Percentiles rank a stretch among this genome's conserved stretches.
Evolutionary conservation across 768 basidiomycete species (phyloP).

Genomic region (Lentinula boryana): DNA sequence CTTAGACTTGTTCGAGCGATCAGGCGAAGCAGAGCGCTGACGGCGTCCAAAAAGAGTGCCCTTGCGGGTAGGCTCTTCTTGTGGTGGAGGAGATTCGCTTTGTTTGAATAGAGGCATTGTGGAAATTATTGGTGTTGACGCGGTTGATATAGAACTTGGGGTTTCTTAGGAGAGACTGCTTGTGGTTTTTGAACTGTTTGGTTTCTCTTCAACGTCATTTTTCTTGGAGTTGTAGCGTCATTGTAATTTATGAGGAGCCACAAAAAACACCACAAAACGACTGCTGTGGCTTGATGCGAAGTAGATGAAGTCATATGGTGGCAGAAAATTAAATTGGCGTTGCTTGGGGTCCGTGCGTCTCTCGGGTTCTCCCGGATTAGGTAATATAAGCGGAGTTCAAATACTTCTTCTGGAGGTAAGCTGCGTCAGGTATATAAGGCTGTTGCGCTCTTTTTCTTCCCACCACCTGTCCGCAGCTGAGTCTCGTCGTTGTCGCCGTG

Average conservation of each 20-base stretch:
- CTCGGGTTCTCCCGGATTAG: background rate
- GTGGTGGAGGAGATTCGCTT: conserved; percentile 5
- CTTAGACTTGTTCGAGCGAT: conserved; percentile 1
- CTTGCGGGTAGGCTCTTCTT: conserved; percentile 12
- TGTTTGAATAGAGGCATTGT: conserved; percentile 21
- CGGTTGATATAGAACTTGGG: background rate
- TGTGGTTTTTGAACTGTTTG: background rate
- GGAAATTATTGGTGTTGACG: background rate
- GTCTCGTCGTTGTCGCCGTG: conserved; percentile 6
- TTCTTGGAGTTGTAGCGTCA: background rate
- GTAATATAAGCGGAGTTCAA: conserved; percentile 7
- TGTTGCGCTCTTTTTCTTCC: conserved; percentile 5
- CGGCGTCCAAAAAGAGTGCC: conserved; percentile 15
- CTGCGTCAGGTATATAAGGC: conserved; percentile 8
- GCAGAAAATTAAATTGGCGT: background rate
- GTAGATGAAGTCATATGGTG: background rate
- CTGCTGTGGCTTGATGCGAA: background rate
- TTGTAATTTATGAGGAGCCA: background rate
- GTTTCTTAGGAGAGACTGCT: background rate
- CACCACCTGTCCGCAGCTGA: conserved; percentile 12
- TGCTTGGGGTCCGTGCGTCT: conserved; percentile 4
- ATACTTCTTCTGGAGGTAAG: conserved; percentile 4
- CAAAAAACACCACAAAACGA: background rate
- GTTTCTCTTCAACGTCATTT: background rate
- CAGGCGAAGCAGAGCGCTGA: conserved; percentile 14